These are phyloP conservation scores for Cyberlindnera meyerae DNA, from an alignment of 805 yeast species.

Conservation along the genomic window DNA sequence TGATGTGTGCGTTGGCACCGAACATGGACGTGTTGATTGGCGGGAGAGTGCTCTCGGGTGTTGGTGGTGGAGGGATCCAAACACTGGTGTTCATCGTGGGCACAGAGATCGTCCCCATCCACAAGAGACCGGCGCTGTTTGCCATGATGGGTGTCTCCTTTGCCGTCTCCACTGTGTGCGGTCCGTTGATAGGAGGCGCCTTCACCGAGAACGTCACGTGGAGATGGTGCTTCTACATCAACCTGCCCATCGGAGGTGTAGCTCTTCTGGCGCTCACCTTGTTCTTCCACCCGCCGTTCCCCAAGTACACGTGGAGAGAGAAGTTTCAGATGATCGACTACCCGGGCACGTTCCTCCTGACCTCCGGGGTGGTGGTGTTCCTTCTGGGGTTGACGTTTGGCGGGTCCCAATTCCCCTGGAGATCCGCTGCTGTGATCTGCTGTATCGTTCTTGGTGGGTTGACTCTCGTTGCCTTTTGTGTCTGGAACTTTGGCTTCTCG, in stretches of 20 bases:
- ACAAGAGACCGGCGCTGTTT: conserved; percentile 18
- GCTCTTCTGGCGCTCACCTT: conserved; percentile 33
- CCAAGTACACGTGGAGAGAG: conserved; percentile 32
- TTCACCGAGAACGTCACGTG: conserved; percentile 55
- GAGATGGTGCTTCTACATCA: conserved; percentile 70
- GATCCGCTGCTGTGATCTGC: conserved; percentile 45
- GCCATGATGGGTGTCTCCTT: conserved; percentile 29
- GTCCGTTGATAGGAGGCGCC: conserved; percentile 67
- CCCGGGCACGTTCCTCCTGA: conserved; percentile 40
- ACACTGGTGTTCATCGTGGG: conserved; percentile 50
- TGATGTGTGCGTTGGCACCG: conserved; percentile 49
- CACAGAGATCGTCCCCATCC: conserved; percentile 42
- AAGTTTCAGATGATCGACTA: conserved; percentile 45
- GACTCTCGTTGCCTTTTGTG: conserved; percentile 4
- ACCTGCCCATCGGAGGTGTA: conserved; percentile 52
- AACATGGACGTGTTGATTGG: conserved; percentile 60
- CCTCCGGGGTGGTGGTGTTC: conserved; percentile 39
- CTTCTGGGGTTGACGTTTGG: conserved; percentile 51
- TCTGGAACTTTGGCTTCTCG: conserved; percentile 16
- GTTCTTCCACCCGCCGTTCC: conserved; percentile 37
- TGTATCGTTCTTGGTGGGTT: conserved; percentile 35
- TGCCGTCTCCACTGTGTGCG: conserved; percentile 49
- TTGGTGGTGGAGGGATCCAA: conserved; percentile 67
- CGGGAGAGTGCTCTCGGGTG: conserved; percentile 65
- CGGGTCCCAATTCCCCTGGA: conserved; percentile 46